Conservation (phyloP, 2,329 filamentous ascomycete genomes). For the Aspergillus eucalypticola region DNA sequence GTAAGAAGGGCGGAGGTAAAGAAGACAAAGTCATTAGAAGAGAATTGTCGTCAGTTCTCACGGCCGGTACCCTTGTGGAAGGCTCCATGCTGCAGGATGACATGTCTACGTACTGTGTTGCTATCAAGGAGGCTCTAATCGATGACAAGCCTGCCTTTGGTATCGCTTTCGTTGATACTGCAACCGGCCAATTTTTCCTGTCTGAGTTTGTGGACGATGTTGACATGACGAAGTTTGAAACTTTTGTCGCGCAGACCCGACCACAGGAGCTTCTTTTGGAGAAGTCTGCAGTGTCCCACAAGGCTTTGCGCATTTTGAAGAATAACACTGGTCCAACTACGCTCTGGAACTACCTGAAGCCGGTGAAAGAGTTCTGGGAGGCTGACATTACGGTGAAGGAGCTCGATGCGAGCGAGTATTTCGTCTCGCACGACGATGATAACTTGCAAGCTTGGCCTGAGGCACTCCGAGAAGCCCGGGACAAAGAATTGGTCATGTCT, state of each 20-base stretch:
- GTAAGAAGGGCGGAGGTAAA: constrained; percentile 56
- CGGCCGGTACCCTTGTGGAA: constrained; percentile 88
- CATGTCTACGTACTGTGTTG: constrained; percentile 93
- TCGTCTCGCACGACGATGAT: constrained; percentile 60
- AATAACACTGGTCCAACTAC: constrained; percentile 92
- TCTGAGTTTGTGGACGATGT: constrained; percentile 88
- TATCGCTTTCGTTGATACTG: constrained; percentile 90
- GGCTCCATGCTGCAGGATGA: constrained; percentile 97
- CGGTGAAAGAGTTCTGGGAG: constrained; percentile 86
- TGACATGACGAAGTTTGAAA: constrained; percentile 96
- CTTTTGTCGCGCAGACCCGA: constrained; percentile 86
- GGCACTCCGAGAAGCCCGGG: constrained; percentile 67
- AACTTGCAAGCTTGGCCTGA: constrained; percentile 74
- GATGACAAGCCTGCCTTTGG: constrained; percentile 81
- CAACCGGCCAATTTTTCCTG: constrained; percentile 93
- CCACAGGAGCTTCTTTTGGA: constrained; percentile 88
- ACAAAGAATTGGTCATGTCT: constrained; percentile 84
- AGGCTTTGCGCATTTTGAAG: constrained; percentile 87
- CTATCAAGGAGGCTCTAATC: constrained; percentile 78
- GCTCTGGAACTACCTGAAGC: constrained; percentile 91
- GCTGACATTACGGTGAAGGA: constrained; percentile 80
- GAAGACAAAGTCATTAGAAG: constrained; percentile 91
- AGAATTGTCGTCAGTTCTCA: constrained; percentile 87
- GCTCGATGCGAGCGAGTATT: constrained; percentile 78
- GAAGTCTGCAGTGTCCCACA: constrained; percentile 82